These are phyloP conservation scores for Proteromonas lacertae DNA, from an alignment of 352 stramenopile genomes.

Conservation along the genomic window DNA sequence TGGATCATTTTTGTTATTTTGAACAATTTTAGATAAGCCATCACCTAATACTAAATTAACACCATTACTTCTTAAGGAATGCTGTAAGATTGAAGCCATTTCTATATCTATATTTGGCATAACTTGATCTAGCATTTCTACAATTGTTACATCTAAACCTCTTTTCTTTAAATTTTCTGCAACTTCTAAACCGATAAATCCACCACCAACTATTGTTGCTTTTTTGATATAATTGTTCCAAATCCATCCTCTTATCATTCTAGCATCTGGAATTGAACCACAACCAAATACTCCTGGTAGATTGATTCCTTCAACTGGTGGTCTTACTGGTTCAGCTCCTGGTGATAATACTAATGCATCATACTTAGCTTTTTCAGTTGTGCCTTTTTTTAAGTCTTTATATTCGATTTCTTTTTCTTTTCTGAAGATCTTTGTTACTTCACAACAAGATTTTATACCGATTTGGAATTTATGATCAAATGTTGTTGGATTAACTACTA, in stretches of 20 bases:
- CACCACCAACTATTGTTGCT: slow-evolving; percentile 18
- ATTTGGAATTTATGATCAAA: slow-evolving; percentile 16
- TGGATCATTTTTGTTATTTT: slow-evolving; percentile 5
- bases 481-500: slow-evolving; percentile 17
- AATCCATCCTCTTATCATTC: slow-evolving; percentile 16
- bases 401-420: slow-evolving; percentile 12
- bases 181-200: slow-evolving; percentile 26
- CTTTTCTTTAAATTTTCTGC: slow-evolving; percentile 18
- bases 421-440: slow-evolving; percentile 15
- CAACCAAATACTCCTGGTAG: slow-evolving; percentile 15
- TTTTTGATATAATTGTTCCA: slow-evolving; percentile 10
- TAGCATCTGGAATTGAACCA: slow-evolving; percentile 19
- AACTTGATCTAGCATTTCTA: slow-evolving; percentile 19
- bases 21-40: neutral
- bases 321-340: slow-evolving; percentile 15
- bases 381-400: slow-evolving; percentile 8
- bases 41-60: slow-evolving; percentile 13
- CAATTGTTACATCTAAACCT: slow-evolving; percentile 16
- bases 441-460: slow-evolving; percentile 15
- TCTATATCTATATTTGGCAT: slow-evolving; percentile 17
- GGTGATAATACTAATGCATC: slow-evolving; percentile 20
- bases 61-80: slow-evolving; percentile 10
- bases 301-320: slow-evolving; percentile 11
- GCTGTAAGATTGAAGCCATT: slow-evolving; percentile 17
- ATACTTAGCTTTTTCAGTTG: slow-evolving; percentile 8